phyloP scores from a whole-genome alignment of 208 protist species.

The Acanthamoeba royreba region DNA sequence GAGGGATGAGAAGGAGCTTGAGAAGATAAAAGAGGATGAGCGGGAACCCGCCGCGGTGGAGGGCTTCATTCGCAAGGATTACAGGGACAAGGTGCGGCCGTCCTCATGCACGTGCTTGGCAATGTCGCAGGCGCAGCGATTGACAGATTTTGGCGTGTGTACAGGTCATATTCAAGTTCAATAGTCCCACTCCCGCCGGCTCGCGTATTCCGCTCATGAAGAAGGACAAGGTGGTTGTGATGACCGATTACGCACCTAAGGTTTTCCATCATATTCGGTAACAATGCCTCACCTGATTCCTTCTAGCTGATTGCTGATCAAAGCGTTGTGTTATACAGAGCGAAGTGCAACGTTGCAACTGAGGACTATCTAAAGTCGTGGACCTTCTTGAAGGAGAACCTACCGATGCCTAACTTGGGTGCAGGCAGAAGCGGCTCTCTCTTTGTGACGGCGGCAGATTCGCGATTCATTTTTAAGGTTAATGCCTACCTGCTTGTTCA shows the following conservation, averaged over 20 bases:
- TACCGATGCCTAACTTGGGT: not conserved
- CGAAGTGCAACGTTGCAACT: not conserved
- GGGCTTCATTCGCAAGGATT: not conserved
- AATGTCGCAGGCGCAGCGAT: too few species aligned
- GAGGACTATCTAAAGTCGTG: not conserved
- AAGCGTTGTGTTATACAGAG: not conserved
- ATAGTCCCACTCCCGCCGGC: not conserved
- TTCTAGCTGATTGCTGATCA: too few species aligned
- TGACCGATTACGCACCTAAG: not conserved
- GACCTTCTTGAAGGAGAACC: slow-evolving; percentile 7
- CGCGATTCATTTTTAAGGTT: not conserved
- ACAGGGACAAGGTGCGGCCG: not conserved
- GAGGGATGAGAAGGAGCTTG: slow-evolving; percentile 1
- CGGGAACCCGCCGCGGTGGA: not conserved
- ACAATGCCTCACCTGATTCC: too few species aligned
- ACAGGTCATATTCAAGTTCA: slow-evolving; percentile 4
- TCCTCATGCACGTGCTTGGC: too few species aligned
- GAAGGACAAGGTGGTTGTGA: slow-evolving; percentile 23
- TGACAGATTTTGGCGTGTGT: too few species aligned
- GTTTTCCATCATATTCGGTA: not conserved
- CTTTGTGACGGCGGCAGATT: not conserved
- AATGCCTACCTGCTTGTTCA: not conserved
- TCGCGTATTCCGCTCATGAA: slow-evolving; percentile 9
- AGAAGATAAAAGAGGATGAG: not conserved
- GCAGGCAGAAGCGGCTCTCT: slow-evolving; percentile 13